Percentiles rank a stretch among this genome's conserved stretches.
Evolutionary conservation across 495 filamentous ascomycete species (phyloP).

Genomic region (Xylaria telfairii): DNA sequence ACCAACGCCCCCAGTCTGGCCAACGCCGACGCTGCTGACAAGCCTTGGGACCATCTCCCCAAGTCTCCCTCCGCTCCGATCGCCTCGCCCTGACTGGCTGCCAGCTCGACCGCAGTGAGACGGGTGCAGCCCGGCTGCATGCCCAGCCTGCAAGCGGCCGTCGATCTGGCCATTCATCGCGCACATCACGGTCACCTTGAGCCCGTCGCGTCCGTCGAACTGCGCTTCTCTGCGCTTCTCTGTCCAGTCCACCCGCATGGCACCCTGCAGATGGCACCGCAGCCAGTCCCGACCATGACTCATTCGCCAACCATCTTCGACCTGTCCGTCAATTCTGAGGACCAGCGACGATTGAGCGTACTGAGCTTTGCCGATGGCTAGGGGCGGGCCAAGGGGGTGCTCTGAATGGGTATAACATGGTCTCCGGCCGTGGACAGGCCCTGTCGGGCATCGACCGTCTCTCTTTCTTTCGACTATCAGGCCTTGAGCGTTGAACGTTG

Average conservation of each 20-base stretch:
- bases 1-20: constrained; percentile 16
- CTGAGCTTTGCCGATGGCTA: constrained; percentile 22
- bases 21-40: constrained; percentile 15
- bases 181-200: constrained; percentile 34
- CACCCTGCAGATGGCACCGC: constrained; percentile 34
- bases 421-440: constrained; percentile 33
- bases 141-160: constrained; percentile 32
- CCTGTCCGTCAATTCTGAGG: constrained; percentile 37
- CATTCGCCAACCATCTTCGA: constrained; percentile 41
- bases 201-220: constrained; percentile 36
- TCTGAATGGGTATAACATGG: constrained; percentile 39
- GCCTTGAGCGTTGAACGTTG: constrained; percentile 27
- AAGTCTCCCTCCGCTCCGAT: constrained; percentile 33
- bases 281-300: constrained; percentile 37
- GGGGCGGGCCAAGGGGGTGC: constrained; percentile 25
- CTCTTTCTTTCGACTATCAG: constrained; percentile 33
- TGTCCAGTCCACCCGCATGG: constrained; percentile 34
- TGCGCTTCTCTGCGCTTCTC: constrained; percentile 34
- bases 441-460: constrained; percentile 32
- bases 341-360: constrained; percentile 25
- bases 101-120: constrained; percentile 32
- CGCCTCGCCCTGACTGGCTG: constrained; percentile 35
- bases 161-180: constrained; percentile 36
- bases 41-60: constrained; percentile 20
- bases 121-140: constrained; percentile 36